Evolutionary conservation across 345 rosid species (phyloP).

Genomic region (Litchi chinensis): DNA sequence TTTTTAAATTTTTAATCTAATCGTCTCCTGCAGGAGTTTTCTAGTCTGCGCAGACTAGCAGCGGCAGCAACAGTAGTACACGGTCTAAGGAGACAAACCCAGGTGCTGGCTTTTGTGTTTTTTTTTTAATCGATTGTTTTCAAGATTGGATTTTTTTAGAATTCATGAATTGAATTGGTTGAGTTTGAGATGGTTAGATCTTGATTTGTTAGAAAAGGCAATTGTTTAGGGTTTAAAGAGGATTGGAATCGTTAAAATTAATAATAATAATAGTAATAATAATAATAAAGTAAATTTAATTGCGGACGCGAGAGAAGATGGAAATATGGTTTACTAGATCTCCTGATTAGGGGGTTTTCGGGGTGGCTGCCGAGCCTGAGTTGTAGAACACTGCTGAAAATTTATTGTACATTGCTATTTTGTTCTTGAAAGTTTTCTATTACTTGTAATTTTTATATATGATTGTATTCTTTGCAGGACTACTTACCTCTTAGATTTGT

Average conservation of each 20-base stretch:
- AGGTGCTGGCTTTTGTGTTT: neutral
- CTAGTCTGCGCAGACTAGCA: neutral
- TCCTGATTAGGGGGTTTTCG: too few relatives aligned
- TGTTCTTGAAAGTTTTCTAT: neutral
- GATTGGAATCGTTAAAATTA: neutral
- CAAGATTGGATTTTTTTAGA: neutral
- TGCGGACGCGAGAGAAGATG: too few relatives aligned
- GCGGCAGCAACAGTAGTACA: neutral
- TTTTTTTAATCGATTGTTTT: neutral
- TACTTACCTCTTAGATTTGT: neutral
- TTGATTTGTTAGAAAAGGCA: neutral
- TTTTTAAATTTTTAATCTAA: neutral
- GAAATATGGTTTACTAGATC: too few relatives aligned
- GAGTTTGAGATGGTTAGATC: neutral
- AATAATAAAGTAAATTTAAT: too few relatives aligned
- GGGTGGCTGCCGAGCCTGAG: too few relatives aligned
- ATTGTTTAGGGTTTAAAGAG: neutral
- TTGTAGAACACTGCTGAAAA: too few relatives aligned
- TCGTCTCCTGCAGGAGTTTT: neutral
- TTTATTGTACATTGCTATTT: neutral
- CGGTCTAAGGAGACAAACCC: neutral
- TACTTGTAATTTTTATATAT: neutral
- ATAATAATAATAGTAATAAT: too few relatives aligned
- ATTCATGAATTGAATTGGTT: neutral
- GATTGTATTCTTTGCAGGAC: neutral